Percentiles rank a stretch among this genome's conserved stretches.
phyloP scores from a whole-genome alignment of 257 asterid genomes.

The Galeopsis tetrahit region DNA sequence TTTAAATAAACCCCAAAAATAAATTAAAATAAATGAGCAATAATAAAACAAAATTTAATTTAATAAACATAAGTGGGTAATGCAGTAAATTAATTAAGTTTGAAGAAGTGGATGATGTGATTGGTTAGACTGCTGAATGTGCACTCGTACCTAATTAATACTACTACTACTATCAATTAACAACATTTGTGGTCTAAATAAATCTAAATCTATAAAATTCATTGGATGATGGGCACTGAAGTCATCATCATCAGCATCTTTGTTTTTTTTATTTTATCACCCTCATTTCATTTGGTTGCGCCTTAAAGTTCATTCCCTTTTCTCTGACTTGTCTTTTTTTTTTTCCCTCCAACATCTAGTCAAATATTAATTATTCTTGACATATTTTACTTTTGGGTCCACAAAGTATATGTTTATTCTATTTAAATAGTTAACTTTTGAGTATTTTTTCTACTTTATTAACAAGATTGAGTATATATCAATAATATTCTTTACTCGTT shows the following conservation, averaged over 20 bases:
- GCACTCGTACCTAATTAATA: constrained; percentile 26
- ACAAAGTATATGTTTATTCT: no score
- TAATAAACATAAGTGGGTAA: constrained; percentile 24
- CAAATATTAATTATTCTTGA: constrained; percentile 10
- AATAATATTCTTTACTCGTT: no score
- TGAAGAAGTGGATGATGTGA: constrained; percentile 32
- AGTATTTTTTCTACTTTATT: no score
- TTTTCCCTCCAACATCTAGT: constrained; percentile 11
- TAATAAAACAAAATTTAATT: not conserved
- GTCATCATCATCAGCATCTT: constrained; percentile 17
- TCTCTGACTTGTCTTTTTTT: not conserved
- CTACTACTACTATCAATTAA: not conserved
- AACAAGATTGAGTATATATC: no score
- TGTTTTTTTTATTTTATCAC: not conserved
- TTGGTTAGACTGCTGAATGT: constrained; percentile 31
- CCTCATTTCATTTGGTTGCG: not conserved
- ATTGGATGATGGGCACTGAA: not conserved
- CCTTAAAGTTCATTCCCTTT: constrained; percentile 19
- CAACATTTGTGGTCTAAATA: constrained; percentile 7
- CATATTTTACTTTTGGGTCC: no score
- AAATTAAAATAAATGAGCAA: not conserved
- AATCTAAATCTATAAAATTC: not conserved
- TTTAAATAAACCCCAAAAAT: no score
- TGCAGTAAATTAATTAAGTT: not conserved
- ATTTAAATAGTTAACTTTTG: no score